Evolutionary conservation across 2,329 filamentous ascomycete species (phyloP), one percentile per base, ranked within the genome.

Genomic region (Furcasterigmium sp.): DNA sequence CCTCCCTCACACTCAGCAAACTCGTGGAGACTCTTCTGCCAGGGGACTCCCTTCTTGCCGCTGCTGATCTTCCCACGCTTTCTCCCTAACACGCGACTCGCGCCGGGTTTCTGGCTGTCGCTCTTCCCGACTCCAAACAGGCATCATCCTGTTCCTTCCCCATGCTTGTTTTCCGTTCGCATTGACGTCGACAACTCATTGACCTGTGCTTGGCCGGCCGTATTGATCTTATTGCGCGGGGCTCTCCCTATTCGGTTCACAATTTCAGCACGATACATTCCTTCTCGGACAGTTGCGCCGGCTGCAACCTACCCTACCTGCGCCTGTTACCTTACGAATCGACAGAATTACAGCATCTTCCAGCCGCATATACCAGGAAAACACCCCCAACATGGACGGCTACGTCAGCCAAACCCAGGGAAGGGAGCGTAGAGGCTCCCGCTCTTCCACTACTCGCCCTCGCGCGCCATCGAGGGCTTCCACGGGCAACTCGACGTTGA

Each of bases 391-490:
- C 15, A 50, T 50, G 48, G 46, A 50, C 13, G 28, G 28, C 13
- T 32, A 34, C 21, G 34, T 25, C n/a, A 37, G 20, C 30, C 30
- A 21, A 7, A 37, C 13, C 11, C 41, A 44, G n/a, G 26, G 39
- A 15, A 41, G 46, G 25, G 44, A 47, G 29, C 45, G 47, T n/a
- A 44, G 46, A 25, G 44, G 44, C 36, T 37, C 42, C 14, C 40
- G 36, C 15, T 34, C 44, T 19, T 46, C 48, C 20, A 40, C 54
- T 14, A 44, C 44, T 30, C 56, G 65, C 47, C 59, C 65, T 48
- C 72, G 70, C 45, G 64, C 65, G 9, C 58, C 67, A 25, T 77
- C 73, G 13, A 65, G 70, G 46, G 67, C 70, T 17, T 75, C 70
- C 45, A 68, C 48, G 21, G 44, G 44, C 42, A 49, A 44, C 10